Evolutionary conservation across 1,284 basidiomycete genomes (phyloP).

Genomic region (Fomitopsis betulina): DNA sequence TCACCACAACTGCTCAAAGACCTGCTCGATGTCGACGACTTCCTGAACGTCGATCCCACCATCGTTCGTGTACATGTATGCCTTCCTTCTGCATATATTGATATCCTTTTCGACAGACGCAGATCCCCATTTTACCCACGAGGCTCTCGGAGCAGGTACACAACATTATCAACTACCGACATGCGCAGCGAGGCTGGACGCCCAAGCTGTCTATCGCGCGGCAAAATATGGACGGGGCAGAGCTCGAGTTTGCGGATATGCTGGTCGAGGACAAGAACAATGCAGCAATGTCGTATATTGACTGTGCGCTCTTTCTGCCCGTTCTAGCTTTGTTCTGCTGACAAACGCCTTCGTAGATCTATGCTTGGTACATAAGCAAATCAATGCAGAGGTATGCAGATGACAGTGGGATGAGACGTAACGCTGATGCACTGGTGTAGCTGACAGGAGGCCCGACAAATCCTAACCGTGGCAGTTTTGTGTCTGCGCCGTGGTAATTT

Average conservation of each 20-base stretch:
- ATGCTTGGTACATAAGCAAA: conserved; percentile 55
- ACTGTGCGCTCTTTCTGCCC: conserved; percentile 50
- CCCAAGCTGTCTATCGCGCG: conserved; percentile 78
- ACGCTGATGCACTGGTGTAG: background rate
- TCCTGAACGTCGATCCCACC: conserved; percentile 68
- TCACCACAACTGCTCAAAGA: conserved; percentile 84
- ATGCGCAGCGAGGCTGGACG: conserved; percentile 55
- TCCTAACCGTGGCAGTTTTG: background rate
- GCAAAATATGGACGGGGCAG: conserved; percentile 90
- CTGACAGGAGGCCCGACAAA: background rate
- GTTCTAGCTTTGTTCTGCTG: background rate
- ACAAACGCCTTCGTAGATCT: conserved; percentile 32
- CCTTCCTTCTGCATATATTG: background rate
- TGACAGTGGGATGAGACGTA: background rate
- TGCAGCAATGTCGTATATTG: conserved; percentile 84
- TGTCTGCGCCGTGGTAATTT: background rate
- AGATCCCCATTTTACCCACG: conserved; percentile 73
- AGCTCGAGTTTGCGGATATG: conserved; percentile 97
- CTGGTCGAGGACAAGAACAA: conserved; percentile 97
- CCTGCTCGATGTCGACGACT: conserved; percentile 81
- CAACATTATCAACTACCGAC: conserved; percentile 77
- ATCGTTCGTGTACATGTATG: conserved; percentile 46
- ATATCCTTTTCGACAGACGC: conserved; percentile 38
- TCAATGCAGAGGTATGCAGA: conserved; percentile 52
- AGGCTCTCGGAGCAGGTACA: conserved; percentile 81